A percentile compares a stretch with the other conserved stretches of the same genome.
These are phyloP conservation scores for Nicotiana paniculata DNA, from an alignment of 257 asterid genomes.

Conservation along the genomic window DNA sequence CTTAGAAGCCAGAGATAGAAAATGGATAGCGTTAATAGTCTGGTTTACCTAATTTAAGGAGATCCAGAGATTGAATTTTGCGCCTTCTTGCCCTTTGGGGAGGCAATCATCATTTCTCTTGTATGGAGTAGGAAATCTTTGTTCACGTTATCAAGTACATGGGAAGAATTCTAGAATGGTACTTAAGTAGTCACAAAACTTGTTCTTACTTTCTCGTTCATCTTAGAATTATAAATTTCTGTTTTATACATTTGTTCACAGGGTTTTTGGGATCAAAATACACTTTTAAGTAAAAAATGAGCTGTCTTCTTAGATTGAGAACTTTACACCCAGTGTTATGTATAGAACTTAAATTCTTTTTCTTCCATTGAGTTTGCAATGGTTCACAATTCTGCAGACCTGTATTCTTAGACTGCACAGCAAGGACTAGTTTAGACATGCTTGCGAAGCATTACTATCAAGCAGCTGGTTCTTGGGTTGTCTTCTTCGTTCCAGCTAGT, in stretches of 20 bases:
- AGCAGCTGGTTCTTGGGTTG: constrained; percentile 75
- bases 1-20: background rate
- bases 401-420: constrained; percentile 78
- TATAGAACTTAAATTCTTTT: background rate
- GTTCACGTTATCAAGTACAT: background rate
- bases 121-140: background rate
- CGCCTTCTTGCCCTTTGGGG: background rate
- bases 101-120: background rate
- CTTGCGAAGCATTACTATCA: constrained; percentile 89
- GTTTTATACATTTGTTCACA: background rate
- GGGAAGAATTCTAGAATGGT: background rate
- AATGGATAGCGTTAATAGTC: background rate
- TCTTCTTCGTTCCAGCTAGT: constrained; percentile 80
- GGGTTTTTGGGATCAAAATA: background rate
- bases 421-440: constrained; percentile 91
- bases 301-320: background rate
- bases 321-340: background rate
- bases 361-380: background rate
- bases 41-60: background rate
- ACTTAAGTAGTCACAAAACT: background rate
- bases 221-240: background rate
- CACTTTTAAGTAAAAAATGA: background rate
- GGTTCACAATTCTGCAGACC: constrained; percentile 51
- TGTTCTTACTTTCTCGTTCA: background rate
- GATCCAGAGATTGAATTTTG: background rate